A percentile compares a stretch with the other conserved stretches of the same genome.
Conservation (phyloP, 768 basidiomycete species). For the Lentinula raphanica region DNA sequence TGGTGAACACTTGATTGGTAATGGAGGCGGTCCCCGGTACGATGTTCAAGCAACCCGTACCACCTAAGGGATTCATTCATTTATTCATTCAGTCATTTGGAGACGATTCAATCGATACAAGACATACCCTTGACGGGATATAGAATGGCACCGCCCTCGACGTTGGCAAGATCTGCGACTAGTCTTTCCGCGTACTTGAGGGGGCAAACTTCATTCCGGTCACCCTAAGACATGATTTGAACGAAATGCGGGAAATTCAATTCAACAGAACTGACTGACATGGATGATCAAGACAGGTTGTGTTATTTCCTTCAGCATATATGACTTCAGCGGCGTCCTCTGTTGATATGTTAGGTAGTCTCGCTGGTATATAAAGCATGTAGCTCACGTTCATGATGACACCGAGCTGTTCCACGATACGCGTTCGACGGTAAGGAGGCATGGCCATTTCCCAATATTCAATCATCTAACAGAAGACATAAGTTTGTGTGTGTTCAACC, state of each 20-base stretch:
- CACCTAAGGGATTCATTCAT: conserved; percentile 38
- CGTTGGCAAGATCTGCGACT: conserved; percentile 42
- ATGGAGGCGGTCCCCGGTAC: conserved; percentile 52
- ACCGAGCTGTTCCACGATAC: conserved; percentile 48
- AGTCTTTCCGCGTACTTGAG: conserved; percentile 53
- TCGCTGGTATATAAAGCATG: background rate
- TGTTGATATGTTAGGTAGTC: conserved; percentile 19
- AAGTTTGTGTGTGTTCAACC: background rate
- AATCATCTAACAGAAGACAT: conserved; percentile 42
- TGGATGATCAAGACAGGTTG: conserved; percentile 69
- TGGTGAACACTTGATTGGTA: conserved; percentile 56
- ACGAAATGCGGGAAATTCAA: background rate
- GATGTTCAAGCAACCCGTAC: conserved; percentile 49
- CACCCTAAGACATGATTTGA: conserved; percentile 39
- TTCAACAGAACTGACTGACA: conserved; percentile 32
- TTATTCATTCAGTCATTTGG: too few species aligned
- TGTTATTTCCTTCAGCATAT: conserved; percentile 45
- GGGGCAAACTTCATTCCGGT: conserved; percentile 49
- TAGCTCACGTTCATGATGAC: conserved; percentile 55
- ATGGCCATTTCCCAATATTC: conserved; percentile 55
- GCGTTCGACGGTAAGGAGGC: conserved; percentile 50
- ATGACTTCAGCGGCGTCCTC: conserved; percentile 49
- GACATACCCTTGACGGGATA: conserved; percentile 60
- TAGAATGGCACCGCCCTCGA: conserved; percentile 42
- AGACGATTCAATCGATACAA: too few species aligned